Percentiles rank a stretch among this genome's conserved stretches.
phyloP scores from a whole-genome alignment of 2,329 filamentous ascomycete genomes.

The Huntiella decipiens region DNA sequence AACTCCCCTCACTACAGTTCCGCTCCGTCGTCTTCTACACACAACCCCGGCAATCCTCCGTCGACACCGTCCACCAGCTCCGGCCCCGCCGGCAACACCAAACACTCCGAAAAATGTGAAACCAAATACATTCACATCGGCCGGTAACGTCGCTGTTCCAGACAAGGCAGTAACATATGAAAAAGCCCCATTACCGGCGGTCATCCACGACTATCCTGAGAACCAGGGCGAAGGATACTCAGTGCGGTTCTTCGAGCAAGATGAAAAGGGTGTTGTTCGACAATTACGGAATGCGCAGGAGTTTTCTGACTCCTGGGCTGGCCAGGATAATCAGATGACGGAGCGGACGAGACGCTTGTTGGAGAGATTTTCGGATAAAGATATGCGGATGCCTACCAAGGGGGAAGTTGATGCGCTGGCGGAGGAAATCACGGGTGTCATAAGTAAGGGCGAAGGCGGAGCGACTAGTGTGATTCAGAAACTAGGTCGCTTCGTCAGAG shows the following conservation, averaged over 20 bases:
- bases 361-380: constrained; percentile 9
- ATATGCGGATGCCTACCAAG: constrained; percentile 12
- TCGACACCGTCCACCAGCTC: background rate
- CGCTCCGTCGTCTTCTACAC: constrained; percentile 1
- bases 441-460: constrained; percentile 1
- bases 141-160: constrained; percentile 1
- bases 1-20: constrained; percentile 2
- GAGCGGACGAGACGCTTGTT: constrained; percentile 6
- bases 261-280: constrained; percentile 16
- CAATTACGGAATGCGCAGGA: constrained; percentile 23
- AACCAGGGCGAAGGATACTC: constrained; percentile 6
- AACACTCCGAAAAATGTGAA: background rate
- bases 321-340: constrained; percentile 15
- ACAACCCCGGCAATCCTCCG: background rate
- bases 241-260: constrained; percentile 25
- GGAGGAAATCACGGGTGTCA: constrained; percentile 4
- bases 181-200: constrained; percentile 9
- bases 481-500: constrained; percentile 9
- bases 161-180: constrained; percentile 5
- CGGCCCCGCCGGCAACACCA: too few relatives aligned
- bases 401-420: constrained; percentile 15
- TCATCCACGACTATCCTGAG: constrained; percentile 10
- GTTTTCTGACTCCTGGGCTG: constrained; percentile 22
- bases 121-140: background rate
- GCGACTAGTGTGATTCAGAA: constrained; percentile 7